These are phyloP conservation scores for Bothriochloa decipiens DNA, from an alignment of 176 grass and related monocot genomes.

Conservation along the genomic window DNA sequence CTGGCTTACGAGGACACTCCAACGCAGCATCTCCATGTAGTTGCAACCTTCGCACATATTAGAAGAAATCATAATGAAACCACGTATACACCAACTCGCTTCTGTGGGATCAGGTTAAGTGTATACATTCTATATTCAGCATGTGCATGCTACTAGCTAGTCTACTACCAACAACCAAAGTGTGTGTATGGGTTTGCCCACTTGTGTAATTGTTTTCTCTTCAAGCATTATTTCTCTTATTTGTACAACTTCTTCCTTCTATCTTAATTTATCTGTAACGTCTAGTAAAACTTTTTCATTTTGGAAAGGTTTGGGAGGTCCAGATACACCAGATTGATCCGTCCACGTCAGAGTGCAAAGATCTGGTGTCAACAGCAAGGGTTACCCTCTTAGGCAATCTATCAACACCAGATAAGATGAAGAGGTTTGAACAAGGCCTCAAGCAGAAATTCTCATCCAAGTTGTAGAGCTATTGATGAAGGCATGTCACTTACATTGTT, in stretches of 20 bases:
- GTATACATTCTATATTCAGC: background rate
- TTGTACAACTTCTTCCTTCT: background rate
- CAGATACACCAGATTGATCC: slow-evolving; percentile 61
- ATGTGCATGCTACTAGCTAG: background rate
- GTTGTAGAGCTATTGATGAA: slow-evolving; percentile 39
- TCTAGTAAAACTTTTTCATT: background rate
- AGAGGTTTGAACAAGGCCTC: slow-evolving; percentile 45
- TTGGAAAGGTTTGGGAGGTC: slow-evolving; percentile 76
- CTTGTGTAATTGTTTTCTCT: background rate
- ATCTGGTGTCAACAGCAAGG: slow-evolving; percentile 63
- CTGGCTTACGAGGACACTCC: too few species aligned
- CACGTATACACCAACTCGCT: background rate
- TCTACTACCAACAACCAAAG: too few species aligned
- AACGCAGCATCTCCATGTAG: background rate
- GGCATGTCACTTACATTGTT: background rate
- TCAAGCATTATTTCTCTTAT: slow-evolving; percentile 3
- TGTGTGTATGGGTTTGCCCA: background rate
- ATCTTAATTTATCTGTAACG: background rate
- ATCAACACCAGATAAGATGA: slow-evolving; percentile 42
- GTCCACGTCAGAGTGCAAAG: slow-evolving; percentile 49
- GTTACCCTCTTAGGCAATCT: slow-evolving; percentile 63
- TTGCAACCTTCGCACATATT: background rate
- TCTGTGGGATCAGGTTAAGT: too few species aligned
- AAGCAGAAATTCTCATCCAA: slow-evolving; percentile 73
- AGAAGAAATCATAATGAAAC: background rate